phyloP scores from a whole-genome alignment of 2,329 filamentous ascomycete species.

The Fusarium decemcellulare region DNA sequence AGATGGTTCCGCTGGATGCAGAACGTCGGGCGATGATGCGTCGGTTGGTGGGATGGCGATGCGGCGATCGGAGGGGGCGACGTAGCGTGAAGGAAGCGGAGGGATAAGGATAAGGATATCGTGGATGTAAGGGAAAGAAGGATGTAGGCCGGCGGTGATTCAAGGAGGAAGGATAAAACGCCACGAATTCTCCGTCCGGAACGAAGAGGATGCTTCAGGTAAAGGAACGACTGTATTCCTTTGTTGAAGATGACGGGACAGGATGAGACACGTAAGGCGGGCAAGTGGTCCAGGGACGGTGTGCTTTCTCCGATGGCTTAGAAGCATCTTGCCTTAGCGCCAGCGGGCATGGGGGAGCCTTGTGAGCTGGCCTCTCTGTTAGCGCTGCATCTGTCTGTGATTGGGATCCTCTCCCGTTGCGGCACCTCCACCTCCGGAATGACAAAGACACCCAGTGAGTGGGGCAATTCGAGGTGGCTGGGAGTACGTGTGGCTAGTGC shows the following conservation, averaged over 20 bases:
- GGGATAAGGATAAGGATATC: background rate
- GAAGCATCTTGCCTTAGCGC: conserved; percentile 8
- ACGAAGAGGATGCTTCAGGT: conserved; percentile 6
- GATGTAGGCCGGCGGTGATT: background rate
- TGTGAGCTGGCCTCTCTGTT: background rate
- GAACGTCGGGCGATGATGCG: conserved; percentile 4
- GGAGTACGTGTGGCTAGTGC: conserved; percentile 24
- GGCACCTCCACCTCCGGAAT: conserved; percentile 3
- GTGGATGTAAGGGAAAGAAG: background rate
- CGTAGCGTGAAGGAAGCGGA: background rate
- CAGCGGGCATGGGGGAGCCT: background rate
- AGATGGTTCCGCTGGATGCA: background rate
- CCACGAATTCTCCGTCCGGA: background rate
- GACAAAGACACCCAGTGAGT: background rate
- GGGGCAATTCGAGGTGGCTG: conserved; percentile 1
- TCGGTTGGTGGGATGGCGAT: conserved; percentile 1
- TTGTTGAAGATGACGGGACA: conserved; percentile 34
- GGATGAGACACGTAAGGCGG: conserved; percentile 39
- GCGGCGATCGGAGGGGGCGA: conserved; percentile 17
- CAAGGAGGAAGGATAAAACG: background rate
- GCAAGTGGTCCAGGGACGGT: conserved; percentile 20
- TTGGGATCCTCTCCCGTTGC: background rate
- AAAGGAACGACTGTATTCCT: conserved; percentile 2
- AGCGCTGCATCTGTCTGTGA: background rate
- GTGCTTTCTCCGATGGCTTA: conserved; percentile 2